Evolutionary conservation across 768 basidiomycete species (phyloP), one percentile per base, ranked within the genome.

Genomic region (Rickenella mellea): DNA sequence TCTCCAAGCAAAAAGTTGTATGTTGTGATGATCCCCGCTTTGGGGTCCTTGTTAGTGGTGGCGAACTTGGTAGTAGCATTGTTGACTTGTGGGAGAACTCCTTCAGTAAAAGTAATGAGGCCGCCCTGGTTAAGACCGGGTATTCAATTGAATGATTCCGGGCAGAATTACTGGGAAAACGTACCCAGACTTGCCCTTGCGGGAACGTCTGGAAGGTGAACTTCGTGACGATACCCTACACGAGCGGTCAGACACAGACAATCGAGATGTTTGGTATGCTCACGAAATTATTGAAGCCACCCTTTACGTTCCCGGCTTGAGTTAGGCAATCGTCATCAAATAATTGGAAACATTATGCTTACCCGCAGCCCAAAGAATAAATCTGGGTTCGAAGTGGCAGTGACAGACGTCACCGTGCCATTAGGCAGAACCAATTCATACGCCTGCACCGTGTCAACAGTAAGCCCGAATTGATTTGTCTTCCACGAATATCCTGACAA

Each of bases 181-280:
- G 11, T 58, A 80, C 78, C 78, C 78, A 82, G 44, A 82, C 71
- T 56, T 69, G 55, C 0, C 60, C 58, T 56, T 80, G 77, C 4
- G 78, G 70, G 51, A 66, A 67, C 0, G 74, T 64, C 46, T 69
- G 69, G 19, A 82, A 41, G 0, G 70, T 74, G 50, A 82, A 74
- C 30, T 57, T 65, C 0, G 78, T 81, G 3, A 81, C 74, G 27
- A 81, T 72, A 1, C 80, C 80, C 68, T 70, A 28, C 10, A 27
- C 39, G 9, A 36, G 15, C 8, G 5, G 5, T 40, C 19, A 21
- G 21, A 11, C 5, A 43, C 4, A 10, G 4, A 15, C 3, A 25
- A 32, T 30, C 24, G 22, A n/a, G 17, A 15, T n/a, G 17, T 28
- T 24, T 31, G 29, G 29, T 10, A 38, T 17, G 27, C 38, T 19